Conservation (phyloP, 495 filamentous ascomycete genomes). For the Rusavskia elegans region DNA sequence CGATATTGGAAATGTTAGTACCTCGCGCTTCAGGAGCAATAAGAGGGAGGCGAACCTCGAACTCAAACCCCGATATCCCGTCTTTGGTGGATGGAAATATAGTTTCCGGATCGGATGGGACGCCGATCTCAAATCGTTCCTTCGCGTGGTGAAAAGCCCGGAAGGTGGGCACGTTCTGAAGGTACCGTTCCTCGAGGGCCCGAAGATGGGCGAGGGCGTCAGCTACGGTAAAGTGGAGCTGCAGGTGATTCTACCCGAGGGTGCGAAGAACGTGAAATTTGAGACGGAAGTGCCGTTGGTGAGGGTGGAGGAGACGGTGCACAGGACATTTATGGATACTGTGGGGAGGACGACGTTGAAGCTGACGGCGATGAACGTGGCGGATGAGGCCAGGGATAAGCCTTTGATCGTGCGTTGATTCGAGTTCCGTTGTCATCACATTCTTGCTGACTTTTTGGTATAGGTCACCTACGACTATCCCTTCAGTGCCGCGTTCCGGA, state of each 20-base stretch:
- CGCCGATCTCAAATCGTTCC: conserved; percentile 57
- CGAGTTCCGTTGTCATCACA: not conserved
- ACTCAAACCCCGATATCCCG: conserved; percentile 77
- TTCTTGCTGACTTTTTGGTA: not conserved
- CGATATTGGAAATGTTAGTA: conserved; percentile 93
- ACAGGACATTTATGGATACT: conserved; percentile 89
- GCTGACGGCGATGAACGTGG: conserved; percentile 68
- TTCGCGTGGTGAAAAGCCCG: conserved; percentile 41
- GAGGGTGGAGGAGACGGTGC: conserved; percentile 37
- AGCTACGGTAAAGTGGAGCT: conserved; percentile 71
- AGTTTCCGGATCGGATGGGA: conserved; percentile 94
- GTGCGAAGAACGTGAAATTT: conserved; percentile 60
- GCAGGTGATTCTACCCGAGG: conserved; percentile 77
- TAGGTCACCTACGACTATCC: conserved; percentile 75
- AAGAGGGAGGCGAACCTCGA: conserved; percentile 63
- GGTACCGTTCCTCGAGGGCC: conserved; percentile 91
- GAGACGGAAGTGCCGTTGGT: conserved; percentile 42
- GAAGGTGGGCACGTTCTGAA: conserved; percentile 63
- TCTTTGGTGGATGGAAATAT: conserved; percentile 97
- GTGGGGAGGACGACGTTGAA: conserved; percentile 70
- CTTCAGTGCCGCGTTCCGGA: conserved; percentile 56
- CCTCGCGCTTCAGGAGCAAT: conserved; percentile 70
- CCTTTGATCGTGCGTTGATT: conserved; percentile 46
- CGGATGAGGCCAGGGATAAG: conserved; percentile 71
- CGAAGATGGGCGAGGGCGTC: conserved; percentile 65